Base-by-base conservation (phyloP, 495 filamentous ascomycete species). In the Chaetomium cochliodes region DNA sequence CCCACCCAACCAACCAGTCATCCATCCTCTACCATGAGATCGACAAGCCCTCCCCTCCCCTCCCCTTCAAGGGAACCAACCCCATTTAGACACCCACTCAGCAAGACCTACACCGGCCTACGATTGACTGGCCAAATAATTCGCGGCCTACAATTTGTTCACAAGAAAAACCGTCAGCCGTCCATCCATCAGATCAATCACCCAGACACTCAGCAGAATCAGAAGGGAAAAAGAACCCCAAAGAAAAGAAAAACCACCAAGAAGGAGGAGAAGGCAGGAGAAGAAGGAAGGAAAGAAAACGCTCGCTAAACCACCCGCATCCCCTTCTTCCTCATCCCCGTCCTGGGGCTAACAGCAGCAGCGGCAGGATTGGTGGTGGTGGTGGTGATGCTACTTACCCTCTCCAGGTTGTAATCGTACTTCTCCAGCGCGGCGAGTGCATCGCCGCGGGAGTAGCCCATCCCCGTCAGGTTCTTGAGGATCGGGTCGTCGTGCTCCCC, bases 341-440 rank as follows among this genome's bases (percentile, higher is more conserved):
- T n/a, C 42, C 42, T 42, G 37, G 22, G 41, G n/a, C 39, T 22
- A 58, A 4, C 41, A 28, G 5, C 26, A 37, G 11, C 33, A 37
- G 16, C 30, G 30, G 33, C 46, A 58, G 54, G 33, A 44, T 15
- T 16, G 49, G 30, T n/a, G 22, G 8, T 6, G 18, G 2, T 37
- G 33, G 8, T 16, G 49, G 30, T n/a, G 22, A 13, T 6, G 18
- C 5, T 37, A 47, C 87, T 80, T 80, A 97, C 94, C 87, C 92
- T 90, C 74, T 96, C 92, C 71, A 97, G 81, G 77, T 97, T 93
- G 76, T 97, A 96, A 73, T 97, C 93, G 76, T 88, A 94, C 76
- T 92, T 93, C 81, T 97, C 94, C 72, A 98, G 77, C 41, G 94
- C 94, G 60, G 79, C 81, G 37, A 98, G 80, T n/a, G 91, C 90